These are phyloP conservation scores for Nannizzia gypsea DNA, from an alignment of 2,329 filamentous ascomycete species.

Conservation along the genomic window DNA sequence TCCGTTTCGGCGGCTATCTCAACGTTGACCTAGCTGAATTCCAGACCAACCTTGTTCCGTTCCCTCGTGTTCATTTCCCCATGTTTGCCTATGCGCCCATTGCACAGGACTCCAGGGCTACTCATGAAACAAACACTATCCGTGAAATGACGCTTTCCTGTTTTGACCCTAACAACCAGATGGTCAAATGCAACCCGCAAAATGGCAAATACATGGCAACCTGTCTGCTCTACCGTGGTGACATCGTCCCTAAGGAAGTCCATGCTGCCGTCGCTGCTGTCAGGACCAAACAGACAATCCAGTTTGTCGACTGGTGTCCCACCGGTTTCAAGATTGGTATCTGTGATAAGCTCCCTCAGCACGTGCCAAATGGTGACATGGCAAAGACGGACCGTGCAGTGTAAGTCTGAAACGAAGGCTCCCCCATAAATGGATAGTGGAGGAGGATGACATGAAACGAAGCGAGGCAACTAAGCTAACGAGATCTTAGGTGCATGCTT, in stretches of 20 bases:
- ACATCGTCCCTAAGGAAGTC: slow-evolving; percentile 53
- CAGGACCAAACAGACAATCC: slow-evolving; percentile 53
- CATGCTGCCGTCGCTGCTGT: slow-evolving; percentile 48
- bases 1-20: slow-evolving; percentile 54
- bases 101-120: slow-evolving; percentile 56
- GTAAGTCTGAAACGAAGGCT: slow-evolving; percentile 5
- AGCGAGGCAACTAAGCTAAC: neutral
- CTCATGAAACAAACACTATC: slow-evolving; percentile 88
- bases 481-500: slow-evolving; percentile 40
- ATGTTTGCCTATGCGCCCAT: slow-evolving; percentile 55
- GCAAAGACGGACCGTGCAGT: slow-evolving; percentile 44
- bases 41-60: slow-evolving; percentile 58
- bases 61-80: slow-evolving; percentile 56
- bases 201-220: slow-evolving; percentile 61
- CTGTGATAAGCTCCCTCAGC: slow-evolving; percentile 50
- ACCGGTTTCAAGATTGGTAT: slow-evolving; percentile 60
- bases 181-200: slow-evolving; percentile 56
- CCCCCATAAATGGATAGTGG: neutral
- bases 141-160: slow-evolving; percentile 58
- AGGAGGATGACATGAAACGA: no score
- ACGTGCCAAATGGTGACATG: slow-evolving; percentile 43
- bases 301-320: slow-evolving; percentile 57
- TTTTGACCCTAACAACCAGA: slow-evolving; percentile 58
- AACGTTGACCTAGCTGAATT: slow-evolving; percentile 59
- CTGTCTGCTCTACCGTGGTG: slow-evolving; percentile 54